These are phyloP conservation scores for Neurospora intermedia DNA, from an alignment of 495 filamentous ascomycete genomes.

Conservation along the genomic window DNA sequence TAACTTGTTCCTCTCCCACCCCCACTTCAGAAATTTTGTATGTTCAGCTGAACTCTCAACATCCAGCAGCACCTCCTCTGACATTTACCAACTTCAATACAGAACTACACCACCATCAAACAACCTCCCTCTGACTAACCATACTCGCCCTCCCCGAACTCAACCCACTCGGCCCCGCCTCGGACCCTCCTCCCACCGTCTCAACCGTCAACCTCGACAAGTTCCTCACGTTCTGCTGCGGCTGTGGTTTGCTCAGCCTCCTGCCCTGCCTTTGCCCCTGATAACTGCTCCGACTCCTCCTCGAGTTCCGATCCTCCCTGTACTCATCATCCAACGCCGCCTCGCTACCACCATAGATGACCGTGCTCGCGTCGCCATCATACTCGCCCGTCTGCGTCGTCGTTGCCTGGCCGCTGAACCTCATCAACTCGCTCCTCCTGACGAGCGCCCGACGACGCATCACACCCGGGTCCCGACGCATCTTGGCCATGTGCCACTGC, in stretches of 20 bases:
- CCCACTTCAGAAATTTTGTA: too few species aligned
- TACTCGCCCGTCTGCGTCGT: neutral
- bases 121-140: neutral
- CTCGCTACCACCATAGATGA: neutral
- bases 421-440: neutral
- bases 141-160: neutral
- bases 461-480: neutral
- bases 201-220: neutral
- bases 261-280: neutral
- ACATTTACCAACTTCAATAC: too few species aligned
- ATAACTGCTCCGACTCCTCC: neutral
- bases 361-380: neutral
- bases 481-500: slow-evolving; percentile 15
- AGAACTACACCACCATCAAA: neutral
- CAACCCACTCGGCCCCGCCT: neutral
- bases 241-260: neutral
- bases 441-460: neutral
- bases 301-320: neutral
- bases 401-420: neutral
- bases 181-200: neutral
- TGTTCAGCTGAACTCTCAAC: too few species aligned
- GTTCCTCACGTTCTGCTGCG: neutral
- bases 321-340: neutral
- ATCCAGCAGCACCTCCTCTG: too few species aligned
- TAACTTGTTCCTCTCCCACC: too few species aligned